Evolutionary conservation across 2,329 filamentous ascomycete genomes (phyloP).

Genomic region (Huntiella bhutanensis): DNA sequence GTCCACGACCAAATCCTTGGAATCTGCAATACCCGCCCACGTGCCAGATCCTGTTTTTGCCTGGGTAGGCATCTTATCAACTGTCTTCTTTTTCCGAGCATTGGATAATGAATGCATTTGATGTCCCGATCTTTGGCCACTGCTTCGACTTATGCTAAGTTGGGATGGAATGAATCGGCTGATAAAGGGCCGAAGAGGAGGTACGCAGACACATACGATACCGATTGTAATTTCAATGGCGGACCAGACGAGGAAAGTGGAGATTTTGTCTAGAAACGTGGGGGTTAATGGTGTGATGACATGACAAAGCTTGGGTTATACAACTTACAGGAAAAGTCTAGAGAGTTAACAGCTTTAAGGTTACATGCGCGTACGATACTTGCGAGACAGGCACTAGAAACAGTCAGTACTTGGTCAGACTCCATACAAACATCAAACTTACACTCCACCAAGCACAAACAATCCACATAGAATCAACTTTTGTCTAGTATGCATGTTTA

Average conservation of each 20-base stretch:
- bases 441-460: slow-evolving; percentile 18
- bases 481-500: slow-evolving; percentile 15
- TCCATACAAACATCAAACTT: slow-evolving; percentile 10
- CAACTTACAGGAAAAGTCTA: slow-evolving; percentile 17
- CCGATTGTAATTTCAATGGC: slow-evolving; percentile 18
- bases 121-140: too few relatives aligned
- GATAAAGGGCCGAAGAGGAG: slow-evolving; percentile 16
- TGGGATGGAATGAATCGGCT: slow-evolving; percentile 2
- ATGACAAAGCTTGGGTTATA: too few relatives aligned
- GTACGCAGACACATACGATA: slow-evolving; percentile 20
- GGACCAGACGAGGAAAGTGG: slow-evolving; percentile 17
- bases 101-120: neutral
- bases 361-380: slow-evolving; percentile 15
- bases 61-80: neutral
- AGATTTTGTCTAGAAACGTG: slow-evolving; percentile 15
- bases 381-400: slow-evolving; percentile 15
- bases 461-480: slow-evolving; percentile 16
- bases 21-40: neutral
- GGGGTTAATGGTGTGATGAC: neutral
- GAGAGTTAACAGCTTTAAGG: slow-evolving; percentile 13
- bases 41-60: neutral
- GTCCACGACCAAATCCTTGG: slow-evolving; percentile 1
- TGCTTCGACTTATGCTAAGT: neutral
- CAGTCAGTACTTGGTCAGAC: neutral
- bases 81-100: neutral